Conservation (phyloP, 2,329 filamentous ascomycete species). For the Colletotrichum incanum region DNA sequence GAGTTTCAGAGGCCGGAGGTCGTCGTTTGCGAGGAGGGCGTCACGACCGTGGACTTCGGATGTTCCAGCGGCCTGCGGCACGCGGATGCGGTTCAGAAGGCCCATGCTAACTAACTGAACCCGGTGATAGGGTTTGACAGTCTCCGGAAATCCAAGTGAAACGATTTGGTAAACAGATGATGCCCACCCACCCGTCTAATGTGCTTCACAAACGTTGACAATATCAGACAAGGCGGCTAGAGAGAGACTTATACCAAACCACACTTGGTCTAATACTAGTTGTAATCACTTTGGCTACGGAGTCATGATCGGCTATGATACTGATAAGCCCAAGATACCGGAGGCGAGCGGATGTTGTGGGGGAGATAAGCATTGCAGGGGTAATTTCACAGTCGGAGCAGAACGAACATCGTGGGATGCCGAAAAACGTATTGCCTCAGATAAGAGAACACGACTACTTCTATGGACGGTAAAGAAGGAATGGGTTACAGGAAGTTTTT, state of each 20-base stretch:
- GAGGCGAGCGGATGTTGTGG: slow-evolving; percentile 19
- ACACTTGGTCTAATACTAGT: background rate
- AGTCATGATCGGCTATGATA: background rate
- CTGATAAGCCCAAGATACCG: slow-evolving; percentile 30
- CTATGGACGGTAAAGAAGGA: no score
- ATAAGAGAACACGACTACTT: background rate
- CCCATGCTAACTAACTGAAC: slow-evolving; percentile 8
- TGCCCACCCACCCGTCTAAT: slow-evolving; percentile 6
- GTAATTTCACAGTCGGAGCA: background rate
- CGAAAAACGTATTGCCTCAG: background rate
- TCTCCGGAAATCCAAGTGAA: background rate
- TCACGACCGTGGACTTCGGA: slow-evolving; percentile 46
- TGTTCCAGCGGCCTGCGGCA: slow-evolving; percentile 33
- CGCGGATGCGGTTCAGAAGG: slow-evolving; percentile 30
- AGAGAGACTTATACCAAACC: slow-evolving; percentile 30
- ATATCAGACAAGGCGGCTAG: background rate
- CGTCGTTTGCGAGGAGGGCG: slow-evolving; percentile 57
- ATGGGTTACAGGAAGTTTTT: background rate
- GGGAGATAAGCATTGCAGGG: slow-evolving; percentile 40
- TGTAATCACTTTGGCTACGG: slow-evolving; percentile 5
- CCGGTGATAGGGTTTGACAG: background rate
- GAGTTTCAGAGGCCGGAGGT: slow-evolving; percentile 57
- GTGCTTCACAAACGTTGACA: background rate
- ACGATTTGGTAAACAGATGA: background rate
- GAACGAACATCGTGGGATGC: background rate